A percentile compares a stretch with the other conserved stretches of the same genome.
These are phyloP conservation scores for Aureobasidium sp. DNA, from an alignment of 2,329 filamentous ascomycete genomes.

Conservation along the genomic window DNA sequence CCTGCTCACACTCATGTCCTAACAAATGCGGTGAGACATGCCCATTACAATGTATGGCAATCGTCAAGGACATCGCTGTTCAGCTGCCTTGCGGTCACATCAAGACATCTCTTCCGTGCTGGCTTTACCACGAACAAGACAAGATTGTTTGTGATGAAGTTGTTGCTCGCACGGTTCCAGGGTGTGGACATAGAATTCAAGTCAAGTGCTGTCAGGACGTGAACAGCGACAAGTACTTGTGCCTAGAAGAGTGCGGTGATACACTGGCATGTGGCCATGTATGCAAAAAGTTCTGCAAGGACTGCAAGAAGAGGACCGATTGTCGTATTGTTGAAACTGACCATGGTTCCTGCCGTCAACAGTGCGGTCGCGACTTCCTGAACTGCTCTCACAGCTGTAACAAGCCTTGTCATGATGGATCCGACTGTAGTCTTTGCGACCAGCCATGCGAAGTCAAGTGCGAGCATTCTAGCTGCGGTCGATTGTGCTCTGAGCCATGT, in stretches of 20 bases:
- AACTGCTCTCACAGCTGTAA: slow-evolving; percentile 51
- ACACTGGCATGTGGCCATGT: slow-evolving; percentile 49
- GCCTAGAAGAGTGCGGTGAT: slow-evolving; percentile 39
- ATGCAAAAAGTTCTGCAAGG: slow-evolving; percentile 43
- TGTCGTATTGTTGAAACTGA: slow-evolving; percentile 23
- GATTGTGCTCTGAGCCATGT: slow-evolving; percentile 52
- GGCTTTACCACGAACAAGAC: slow-evolving; percentile 32
- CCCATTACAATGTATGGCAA: slow-evolving; percentile 13
- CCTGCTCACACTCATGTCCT: slow-evolving; percentile 35
- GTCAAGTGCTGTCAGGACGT: slow-evolving; percentile 46
- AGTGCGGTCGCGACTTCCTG: slow-evolving; percentile 43
- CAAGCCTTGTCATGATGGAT: slow-evolving; percentile 43
- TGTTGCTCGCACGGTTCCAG: slow-evolving; percentile 42
- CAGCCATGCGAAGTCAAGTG: slow-evolving; percentile 48
- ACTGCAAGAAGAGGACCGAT: slow-evolving; percentile 37
- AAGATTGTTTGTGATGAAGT: slow-evolving; percentile 41
- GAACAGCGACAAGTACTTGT: slow-evolving; percentile 33
- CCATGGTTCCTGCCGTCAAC: slow-evolving; percentile 42
- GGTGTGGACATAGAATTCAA: slow-evolving; percentile 46
- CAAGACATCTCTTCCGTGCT: slow-evolving; percentile 19
- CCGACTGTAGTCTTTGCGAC: slow-evolving; percentile 40
- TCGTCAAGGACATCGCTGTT: slow-evolving; percentile 21
- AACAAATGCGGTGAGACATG: slow-evolving; percentile 32
- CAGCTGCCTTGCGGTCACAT: slow-evolving; percentile 24
- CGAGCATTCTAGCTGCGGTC: slow-evolving; percentile 46